phyloP scores from a whole-genome alignment of 441 rosid species.

The Erysimum cheiri region DNA sequence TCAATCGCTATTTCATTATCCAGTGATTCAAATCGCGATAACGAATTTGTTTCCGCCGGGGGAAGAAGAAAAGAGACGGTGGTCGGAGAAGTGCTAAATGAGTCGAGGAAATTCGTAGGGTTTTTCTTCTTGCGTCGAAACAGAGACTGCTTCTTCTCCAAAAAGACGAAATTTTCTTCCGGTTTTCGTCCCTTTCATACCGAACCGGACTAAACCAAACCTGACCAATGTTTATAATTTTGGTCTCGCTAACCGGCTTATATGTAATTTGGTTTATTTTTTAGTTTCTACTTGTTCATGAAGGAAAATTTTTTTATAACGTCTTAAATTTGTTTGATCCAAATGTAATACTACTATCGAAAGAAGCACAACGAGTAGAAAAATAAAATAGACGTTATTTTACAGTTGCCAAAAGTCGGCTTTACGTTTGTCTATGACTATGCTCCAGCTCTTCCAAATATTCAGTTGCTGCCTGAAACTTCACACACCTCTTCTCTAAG shows the following conservation, averaged over 20 bases:
- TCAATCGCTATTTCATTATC: conserved; percentile 24
- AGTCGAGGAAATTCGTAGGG: conserved; percentile 34
- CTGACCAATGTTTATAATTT: not conserved
- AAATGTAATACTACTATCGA: not conserved
- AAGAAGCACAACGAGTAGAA: not conserved
- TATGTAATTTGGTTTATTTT: not conserved
- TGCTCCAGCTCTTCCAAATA: conserved; percentile 6
- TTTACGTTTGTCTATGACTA: conserved; percentile 22
- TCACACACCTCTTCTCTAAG: conserved; percentile 56
- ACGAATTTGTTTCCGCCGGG: conserved; percentile 11
- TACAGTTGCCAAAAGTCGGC: not conserved
- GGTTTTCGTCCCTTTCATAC: conserved; percentile 19
- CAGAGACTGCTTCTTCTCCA: conserved; percentile 23
- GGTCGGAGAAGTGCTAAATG: conserved; percentile 29
- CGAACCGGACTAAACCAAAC: conserved; percentile 20
- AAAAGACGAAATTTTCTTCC: conserved; percentile 6
- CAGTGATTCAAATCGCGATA: not conserved
- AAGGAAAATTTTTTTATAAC: too few relatives aligned
- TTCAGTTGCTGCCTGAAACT: conserved; percentile 26
- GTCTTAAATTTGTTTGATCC: not conserved
- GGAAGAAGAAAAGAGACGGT: conserved; percentile 20
- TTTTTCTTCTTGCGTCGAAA: conserved; percentile 34
- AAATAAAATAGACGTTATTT: not conserved
- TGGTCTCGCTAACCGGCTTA: not conserved
- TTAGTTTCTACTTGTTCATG: too few relatives aligned